These are phyloP conservation scores for Pseudocohnilembus persalinus DNA, from an alignment of 169 alveolate species.

Conservation along the genomic window DNA sequence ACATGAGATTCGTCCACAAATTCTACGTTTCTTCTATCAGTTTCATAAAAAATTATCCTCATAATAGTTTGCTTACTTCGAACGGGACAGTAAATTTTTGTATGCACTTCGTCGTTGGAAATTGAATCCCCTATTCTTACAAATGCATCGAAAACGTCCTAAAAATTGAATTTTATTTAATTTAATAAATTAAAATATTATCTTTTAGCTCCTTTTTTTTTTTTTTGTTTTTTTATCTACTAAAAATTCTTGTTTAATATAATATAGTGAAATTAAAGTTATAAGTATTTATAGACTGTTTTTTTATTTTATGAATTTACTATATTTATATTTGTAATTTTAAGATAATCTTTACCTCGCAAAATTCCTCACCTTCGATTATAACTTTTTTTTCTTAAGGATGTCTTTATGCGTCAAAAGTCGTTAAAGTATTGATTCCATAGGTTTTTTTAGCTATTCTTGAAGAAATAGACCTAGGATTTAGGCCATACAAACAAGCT, in stretches of 20 bases:
- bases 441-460: slow-evolving; percentile 87
- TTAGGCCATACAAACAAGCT: slow-evolving; percentile 87
- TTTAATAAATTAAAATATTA: too few relatives aligned
- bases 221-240: too few relatives aligned
- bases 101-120: slow-evolving; percentile 86
- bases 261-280: too few relatives aligned
- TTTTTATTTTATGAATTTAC: too few relatives aligned
- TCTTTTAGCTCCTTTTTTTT: background rate
- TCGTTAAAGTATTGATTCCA: slow-evolving; percentile 88
- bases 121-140: slow-evolving; percentile 83
- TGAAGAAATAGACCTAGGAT: slow-evolving; percentile 85
- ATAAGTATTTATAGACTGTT: too few relatives aligned
- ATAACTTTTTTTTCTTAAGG: slow-evolving; percentile 84
- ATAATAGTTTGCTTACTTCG: slow-evolving; percentile 85
- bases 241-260: too few relatives aligned
- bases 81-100: slow-evolving; percentile 89
- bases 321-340: too few relatives aligned
- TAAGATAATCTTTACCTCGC: slow-evolving; percentile 56
- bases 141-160: slow-evolving; percentile 88
- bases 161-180: too few relatives aligned
- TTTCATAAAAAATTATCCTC: slow-evolving; percentile 86
- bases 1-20: slow-evolving; percentile 87
- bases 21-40: slow-evolving; percentile 78
- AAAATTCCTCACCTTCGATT: slow-evolving; percentile 90
- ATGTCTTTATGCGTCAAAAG: slow-evolving; percentile 85